Conservation (phyloP, 116 monocot genomes). For the Papilionanthe hybrid region DNA sequence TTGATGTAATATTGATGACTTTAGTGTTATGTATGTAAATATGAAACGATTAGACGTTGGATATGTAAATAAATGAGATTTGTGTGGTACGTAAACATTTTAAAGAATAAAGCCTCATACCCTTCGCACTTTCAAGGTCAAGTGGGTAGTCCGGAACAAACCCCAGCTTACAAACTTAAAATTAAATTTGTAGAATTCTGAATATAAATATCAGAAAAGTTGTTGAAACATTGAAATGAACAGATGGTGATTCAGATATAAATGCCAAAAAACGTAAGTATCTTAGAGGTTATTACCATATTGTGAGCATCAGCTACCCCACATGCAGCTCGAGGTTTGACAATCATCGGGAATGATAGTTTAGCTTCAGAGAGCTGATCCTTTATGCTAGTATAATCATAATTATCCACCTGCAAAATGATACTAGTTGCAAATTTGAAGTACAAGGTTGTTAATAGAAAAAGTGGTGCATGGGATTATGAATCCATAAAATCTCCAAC, state of each 20-base stretch:
- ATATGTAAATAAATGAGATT: no score
- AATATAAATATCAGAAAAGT: not conserved
- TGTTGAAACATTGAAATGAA: not conserved
- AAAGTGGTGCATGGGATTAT: not conserved
- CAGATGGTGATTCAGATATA: not conserved
- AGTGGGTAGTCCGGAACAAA: no score
- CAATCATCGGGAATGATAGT: conserved; percentile 76
- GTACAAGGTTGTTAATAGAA: not conserved
- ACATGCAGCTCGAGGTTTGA: conserved; percentile 96
- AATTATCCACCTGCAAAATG: conserved; percentile 59
- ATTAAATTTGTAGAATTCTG: not conserved
- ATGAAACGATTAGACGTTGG: no score
- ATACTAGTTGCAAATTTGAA: not conserved
- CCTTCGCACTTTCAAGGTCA: no score
- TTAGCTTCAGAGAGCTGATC: conserved; percentile 52
- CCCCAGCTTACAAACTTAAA: not conserved
- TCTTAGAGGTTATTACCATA: conserved; percentile 51
- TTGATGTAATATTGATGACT: no score
- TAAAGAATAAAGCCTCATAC: no score
- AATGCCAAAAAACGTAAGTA: conserved; percentile 2
- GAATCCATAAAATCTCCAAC: not conserved
- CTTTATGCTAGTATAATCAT: conserved; percentile 29
- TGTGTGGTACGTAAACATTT: no score
- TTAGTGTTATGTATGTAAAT: no score
- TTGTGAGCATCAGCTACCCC: conserved; percentile 88